Percentiles rank a stretch among this genome's conserved stretches.
Evolutionary conservation across 1,284 basidiomycete species (phyloP).

Genomic region (Macrocystidia cucumis): DNA sequence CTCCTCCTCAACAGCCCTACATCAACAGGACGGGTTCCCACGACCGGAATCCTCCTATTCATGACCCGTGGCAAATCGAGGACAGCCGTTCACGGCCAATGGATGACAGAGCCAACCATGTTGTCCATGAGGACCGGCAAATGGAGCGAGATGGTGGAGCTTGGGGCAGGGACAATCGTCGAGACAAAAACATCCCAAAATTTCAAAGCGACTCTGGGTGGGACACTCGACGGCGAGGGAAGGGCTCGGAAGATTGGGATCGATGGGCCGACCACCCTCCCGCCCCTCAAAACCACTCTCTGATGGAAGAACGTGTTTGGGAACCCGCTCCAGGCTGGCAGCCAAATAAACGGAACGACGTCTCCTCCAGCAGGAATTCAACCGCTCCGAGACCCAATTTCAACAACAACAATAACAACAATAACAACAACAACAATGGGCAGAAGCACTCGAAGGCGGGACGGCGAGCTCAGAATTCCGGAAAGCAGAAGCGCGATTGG

Average conservation of each 20-base stretch:
- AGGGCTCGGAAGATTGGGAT: slow-evolving; percentile 20
- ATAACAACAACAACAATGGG: slow-evolving; percentile 22
- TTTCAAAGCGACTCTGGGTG: slow-evolving; percentile 36
- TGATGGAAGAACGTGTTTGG: slow-evolving; percentile 44
- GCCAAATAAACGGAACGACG: slow-evolving; percentile 27
- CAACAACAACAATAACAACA: slow-evolving; percentile 20
- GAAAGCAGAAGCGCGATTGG: slow-evolving; percentile 49
- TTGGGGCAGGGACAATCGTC: slow-evolving; percentile 27
- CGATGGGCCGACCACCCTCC: slow-evolving; percentile 21
- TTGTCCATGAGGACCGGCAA: slow-evolving; percentile 14
- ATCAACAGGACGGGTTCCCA: too few relatives aligned
- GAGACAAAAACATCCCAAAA: slow-evolving; percentile 24
- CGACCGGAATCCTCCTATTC: slow-evolving; percentile 28
- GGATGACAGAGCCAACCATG: slow-evolving; percentile 16
- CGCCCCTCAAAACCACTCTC: slow-evolving; percentile 15
- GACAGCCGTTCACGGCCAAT: slow-evolving; percentile 22
- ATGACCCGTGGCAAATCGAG: slow-evolving; percentile 36
- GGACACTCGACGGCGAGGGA: slow-evolving; percentile 29
- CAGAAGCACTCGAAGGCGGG: slow-evolving; percentile 21
- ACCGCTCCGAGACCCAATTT: slow-evolving; percentile 10
- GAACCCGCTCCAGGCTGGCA: slow-evolving; percentile 60
- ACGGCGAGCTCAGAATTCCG: slow-evolving; percentile 26
- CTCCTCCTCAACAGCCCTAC: too few relatives aligned
- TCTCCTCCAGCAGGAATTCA: slow-evolving; percentile 30
- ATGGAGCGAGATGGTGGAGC: slow-evolving; percentile 20